Evolutionary conservation across 1,139 yeast genomes (phyloP), one percentile per base, ranked within the genome.

Genomic region (Suhomyces coccinellae): DNA sequence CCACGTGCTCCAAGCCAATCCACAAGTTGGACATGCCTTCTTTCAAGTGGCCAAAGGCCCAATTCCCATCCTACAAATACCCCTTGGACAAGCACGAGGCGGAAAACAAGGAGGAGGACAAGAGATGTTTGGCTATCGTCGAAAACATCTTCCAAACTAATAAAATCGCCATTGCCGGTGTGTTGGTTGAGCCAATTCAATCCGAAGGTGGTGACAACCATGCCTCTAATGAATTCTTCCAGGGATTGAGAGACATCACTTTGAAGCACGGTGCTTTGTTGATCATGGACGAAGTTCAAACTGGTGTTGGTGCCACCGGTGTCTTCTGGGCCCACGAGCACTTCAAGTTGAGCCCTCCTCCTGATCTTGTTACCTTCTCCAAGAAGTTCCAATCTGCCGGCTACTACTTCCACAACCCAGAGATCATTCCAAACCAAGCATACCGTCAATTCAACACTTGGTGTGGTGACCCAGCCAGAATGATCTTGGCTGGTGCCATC

Each of bases 161-260:
- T 85, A 63, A 69, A 31, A 65, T 73, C 45, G 90, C 91, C 45
- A 82, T 86, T 57, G 93, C 93, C 22, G 93, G 87, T 48, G 73
- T 84, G 36, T 78, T 86, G 54, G 78, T 85, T 46, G 95, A 86
- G 70, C 95, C 95, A 51, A 82, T 87, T 52, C 95, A 86, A 67
- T 82, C 91, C 30, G 95, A 86, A 70, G 95, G 95, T 63, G 95
- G 95, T 63, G 95, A 86, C 67, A 85, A 85, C 73, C 95, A 86
- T 62, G 95, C 87, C 12, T 81, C 89, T 33, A 75, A 80, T 27
- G 77, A 68, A 33, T 87, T 85, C 69, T 85, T 86, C 85, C 91
- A 85, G 66, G 87, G 88, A 36, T 72, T 86, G 55, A 82, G 91
- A 64, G 84, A 82, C 55, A 65, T 87, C 56, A 84, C 93, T 49